A percentile compares a stretch with the other conserved stretches of the same genome.
phyloP scores from a whole-genome alignment of 495 filamentous ascomycete genomes.

The Thozetella sp. region DNA sequence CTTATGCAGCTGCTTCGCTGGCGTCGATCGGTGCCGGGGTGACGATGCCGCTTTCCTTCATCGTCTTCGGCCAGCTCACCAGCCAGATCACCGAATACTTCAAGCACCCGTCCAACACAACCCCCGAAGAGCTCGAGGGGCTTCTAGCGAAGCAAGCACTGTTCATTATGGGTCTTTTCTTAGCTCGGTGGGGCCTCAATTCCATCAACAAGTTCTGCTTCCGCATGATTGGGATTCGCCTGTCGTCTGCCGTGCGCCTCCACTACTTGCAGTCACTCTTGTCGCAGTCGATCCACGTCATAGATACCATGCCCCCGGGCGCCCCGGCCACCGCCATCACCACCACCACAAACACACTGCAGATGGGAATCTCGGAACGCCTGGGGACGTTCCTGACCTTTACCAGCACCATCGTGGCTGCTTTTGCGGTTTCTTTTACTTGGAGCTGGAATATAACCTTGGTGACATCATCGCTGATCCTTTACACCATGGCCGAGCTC shows the following conservation, averaged over 20 bases:
- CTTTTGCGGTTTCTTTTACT: constrained; percentile 41
- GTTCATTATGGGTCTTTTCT: constrained; percentile 51
- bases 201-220: constrained; percentile 29
- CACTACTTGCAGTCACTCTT: constrained; percentile 35
- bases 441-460: constrained; percentile 46
- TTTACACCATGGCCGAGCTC: constrained; percentile 44
- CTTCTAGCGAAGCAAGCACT: constrained; percentile 15
- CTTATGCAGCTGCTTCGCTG: not conserved
- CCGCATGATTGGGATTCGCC: constrained; percentile 33
- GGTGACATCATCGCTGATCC: constrained; percentile 42
- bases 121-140: not conserved
- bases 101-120: not conserved
- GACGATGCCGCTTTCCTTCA: constrained; percentile 46
- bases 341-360: constrained; percentile 50
- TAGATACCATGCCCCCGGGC: constrained; percentile 40
- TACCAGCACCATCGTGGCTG: constrained; percentile 33
- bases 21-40: constrained; percentile 6
- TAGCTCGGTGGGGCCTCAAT: constrained; percentile 37
- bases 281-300: constrained; percentile 31
- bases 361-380: constrained; percentile 57
- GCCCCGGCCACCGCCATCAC: constrained; percentile 48
- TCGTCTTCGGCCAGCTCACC: constrained; percentile 34
- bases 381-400: constrained; percentile 39
- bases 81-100: not conserved
- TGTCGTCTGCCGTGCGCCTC: constrained; percentile 36